Conservation (phyloP, 306 rosid species). For the Rubus idaeus region DNA sequence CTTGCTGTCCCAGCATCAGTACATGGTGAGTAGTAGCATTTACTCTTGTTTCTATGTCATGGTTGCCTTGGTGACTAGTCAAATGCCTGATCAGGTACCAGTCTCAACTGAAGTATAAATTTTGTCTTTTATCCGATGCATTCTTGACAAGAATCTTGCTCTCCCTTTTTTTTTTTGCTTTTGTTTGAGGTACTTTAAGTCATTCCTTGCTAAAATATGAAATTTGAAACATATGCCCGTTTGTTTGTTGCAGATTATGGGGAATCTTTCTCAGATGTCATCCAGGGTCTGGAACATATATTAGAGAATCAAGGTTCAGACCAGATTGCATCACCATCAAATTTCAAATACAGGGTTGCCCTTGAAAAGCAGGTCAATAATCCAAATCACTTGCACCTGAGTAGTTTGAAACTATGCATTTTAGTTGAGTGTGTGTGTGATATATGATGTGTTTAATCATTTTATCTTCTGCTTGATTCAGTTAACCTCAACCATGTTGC, state of each 20-base stretch:
- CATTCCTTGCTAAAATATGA: background rate
- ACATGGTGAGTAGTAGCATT: slow-evolving; percentile 48
- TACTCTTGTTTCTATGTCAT: background rate
- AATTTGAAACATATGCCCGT: slow-evolving; percentile 16
- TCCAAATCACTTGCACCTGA: slow-evolving; percentile 17
- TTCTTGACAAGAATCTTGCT: background rate
- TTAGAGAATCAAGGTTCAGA: slow-evolving; percentile 65
- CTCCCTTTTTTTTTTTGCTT: background rate
- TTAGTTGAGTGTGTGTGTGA: background rate
- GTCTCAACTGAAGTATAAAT: background rate
- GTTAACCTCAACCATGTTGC: slow-evolving; percentile 87
- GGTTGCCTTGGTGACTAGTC: slow-evolving; percentile 8
- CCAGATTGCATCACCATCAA: slow-evolving; percentile 68
- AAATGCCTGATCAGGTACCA: background rate
- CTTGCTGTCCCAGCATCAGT: slow-evolving; percentile 78
- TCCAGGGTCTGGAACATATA: slow-evolving; percentile 69
- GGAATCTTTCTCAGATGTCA: slow-evolving; percentile 68
- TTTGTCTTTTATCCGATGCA: slow-evolving; percentile 7
- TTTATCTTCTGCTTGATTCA: slow-evolving; percentile 36
- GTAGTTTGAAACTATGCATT: slow-evolving; percentile 3
- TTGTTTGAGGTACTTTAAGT: background rate
- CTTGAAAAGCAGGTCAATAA: slow-evolving; percentile 85
- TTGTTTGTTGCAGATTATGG: slow-evolving; percentile 72
- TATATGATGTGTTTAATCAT: background rate
- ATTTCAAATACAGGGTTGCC: slow-evolving; percentile 80